These are phyloP conservation scores for Russula griseocarnosa DNA, from an alignment of 768 basidiomycete species.

Conservation along the genomic window DNA sequence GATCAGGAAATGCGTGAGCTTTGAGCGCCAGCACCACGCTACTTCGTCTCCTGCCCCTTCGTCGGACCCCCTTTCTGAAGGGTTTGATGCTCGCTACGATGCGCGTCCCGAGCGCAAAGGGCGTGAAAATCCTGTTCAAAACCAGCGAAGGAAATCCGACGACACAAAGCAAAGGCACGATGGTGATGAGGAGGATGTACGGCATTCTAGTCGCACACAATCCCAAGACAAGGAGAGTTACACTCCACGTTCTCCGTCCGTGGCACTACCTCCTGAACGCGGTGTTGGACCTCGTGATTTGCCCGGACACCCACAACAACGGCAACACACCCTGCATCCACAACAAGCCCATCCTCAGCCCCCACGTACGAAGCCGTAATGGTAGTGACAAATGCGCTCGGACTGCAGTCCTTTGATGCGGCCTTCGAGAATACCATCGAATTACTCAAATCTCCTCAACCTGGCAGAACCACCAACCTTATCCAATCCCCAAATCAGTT, in stretches of 20 bases:
- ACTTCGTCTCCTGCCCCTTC: constrained; percentile 27
- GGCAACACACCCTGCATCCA: constrained; percentile 8
- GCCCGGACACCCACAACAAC: constrained; percentile 8
- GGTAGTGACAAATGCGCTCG: constrained; percentile 24
- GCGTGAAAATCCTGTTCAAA: constrained; percentile 5
- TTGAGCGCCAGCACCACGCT: constrained; percentile 15
- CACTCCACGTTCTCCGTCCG: constrained; percentile 27
- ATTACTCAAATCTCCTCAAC: constrained; percentile 13
- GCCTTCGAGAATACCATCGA: constrained; percentile 24
- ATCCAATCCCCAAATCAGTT: constrained; percentile 1
- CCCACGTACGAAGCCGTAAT: constrained; percentile 26
- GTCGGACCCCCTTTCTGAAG: constrained; percentile 28
- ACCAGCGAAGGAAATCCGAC: constrained; percentile 3
- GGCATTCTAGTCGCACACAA: constrained; percentile 16
- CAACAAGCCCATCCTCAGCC: constrained; percentile 14
- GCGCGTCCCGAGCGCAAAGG: constrained; percentile 19
- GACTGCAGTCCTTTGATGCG: constrained; percentile 25
- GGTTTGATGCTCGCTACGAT: constrained; percentile 25
- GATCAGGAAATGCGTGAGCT: constrained; percentile 22
- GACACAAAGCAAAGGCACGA: constrained; percentile 7
- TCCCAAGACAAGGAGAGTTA: constrained; percentile 29
- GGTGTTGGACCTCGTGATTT: constrained; percentile 9
- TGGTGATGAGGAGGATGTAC: constrained; percentile 15
- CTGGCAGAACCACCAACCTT: constrained; percentile 15
- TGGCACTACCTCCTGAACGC: constrained; percentile 18